Evolutionary conservation across 495 filamentous ascomycete genomes (phyloP), one percentile per base, ranked within the genome.

Genomic region (Melanomma pulvis-pyrius): DNA sequence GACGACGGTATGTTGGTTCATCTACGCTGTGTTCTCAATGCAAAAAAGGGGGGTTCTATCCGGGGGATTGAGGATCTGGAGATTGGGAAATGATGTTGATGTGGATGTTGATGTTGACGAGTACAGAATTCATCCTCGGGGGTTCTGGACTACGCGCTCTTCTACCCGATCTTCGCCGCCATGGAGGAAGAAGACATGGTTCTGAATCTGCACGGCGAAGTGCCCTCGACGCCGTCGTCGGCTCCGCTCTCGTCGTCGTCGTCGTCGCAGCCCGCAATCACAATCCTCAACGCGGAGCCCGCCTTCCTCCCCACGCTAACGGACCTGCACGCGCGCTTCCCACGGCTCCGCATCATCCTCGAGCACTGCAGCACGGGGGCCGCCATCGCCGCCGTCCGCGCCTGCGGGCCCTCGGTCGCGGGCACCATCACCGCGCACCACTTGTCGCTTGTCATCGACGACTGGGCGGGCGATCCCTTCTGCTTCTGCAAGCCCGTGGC

Each of bases 311-410:
- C 92, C 8, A 90, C 84, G 1, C 81, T 96, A 13, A 75, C 82
- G 39, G 82, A 83, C 26, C 82, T 98, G 2, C 89, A 94, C 64
- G 73, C 80, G 25, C 79, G 81, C 26, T 98, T 93, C 75, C 94
- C 93, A 2, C 83, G 87, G 28, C 83, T 96, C 52, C 84, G 89
- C 19, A 94, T 96, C 64, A 87, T 96, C 61, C 75, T 87, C 55
- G 87, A 90, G 75, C 92, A 96, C 77, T 92, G 90, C 79, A 94
- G 90, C 28, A 92, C 90, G 0, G 87, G 86, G 0, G 90, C 87
- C n/a, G 93, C 90, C 0, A 78, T 96, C 15, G 86, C 90, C 67
- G 87, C 89, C 3, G 92, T 97, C 26, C 82, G 82, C 69, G 79
- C 83, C 36, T 92, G 88, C 71, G 91, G 91, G 0, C 83, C 87